Percentiles rank a stretch among this genome's conserved stretches.
Evolutionary conservation across 176 grass and related monocot species (phyloP).

Genomic region (Tillandsia leiboldiana): DNA sequence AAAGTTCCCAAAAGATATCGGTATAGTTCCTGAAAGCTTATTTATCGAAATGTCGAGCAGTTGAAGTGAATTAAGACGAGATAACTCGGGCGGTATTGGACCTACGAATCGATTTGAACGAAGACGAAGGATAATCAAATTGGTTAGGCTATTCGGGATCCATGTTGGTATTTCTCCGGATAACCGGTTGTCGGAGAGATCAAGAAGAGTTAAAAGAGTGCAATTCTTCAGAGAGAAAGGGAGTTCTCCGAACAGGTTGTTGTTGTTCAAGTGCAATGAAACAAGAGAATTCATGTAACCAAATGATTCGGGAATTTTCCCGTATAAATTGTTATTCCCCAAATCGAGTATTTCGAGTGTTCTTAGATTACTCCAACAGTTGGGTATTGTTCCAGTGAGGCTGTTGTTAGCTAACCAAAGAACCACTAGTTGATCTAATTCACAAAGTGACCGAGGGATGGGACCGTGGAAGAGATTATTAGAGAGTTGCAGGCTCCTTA

Average conservation of each 20-base stretch:
- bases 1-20: neutral
- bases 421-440: neutral
- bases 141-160: neutral
- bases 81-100: neutral
- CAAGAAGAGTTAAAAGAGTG: neutral
- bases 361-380: neutral
- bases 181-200: neutral
- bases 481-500: neutral
- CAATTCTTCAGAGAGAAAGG: neutral
- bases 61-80: neutral
- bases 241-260: neutral
- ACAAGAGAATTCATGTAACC: neutral
- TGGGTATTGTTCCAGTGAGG: neutral
- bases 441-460: neutral
- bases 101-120: neutral
- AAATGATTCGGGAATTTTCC: neutral
- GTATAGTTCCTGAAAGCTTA: constrained; percentile 3
- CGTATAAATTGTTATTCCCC: neutral
- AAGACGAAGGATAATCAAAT: neutral
- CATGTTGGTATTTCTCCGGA: neutral
- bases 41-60: constrained; percentile 2
- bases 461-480: neutral
- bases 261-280: neutral
- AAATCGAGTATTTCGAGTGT: neutral
- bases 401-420: neutral